Conservation (phyloP, 805 yeast species). For the Saccharomycopsis selenospora region DNA sequence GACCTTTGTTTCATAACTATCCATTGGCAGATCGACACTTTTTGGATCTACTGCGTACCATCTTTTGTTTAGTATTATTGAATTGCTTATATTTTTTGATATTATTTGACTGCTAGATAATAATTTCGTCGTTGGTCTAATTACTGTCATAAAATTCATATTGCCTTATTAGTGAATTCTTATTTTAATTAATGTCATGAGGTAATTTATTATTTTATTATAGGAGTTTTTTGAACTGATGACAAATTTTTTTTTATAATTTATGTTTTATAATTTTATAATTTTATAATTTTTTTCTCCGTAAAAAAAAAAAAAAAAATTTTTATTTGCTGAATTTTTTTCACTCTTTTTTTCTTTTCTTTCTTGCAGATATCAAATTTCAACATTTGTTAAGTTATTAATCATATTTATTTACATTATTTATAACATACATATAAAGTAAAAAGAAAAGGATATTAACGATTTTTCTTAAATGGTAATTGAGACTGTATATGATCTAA, state of each 20-base stretch:
- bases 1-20: slow-evolving; percentile 16
- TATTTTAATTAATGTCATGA: no score
- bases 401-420: no score
- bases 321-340: not conserved
- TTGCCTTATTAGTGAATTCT: not conserved
- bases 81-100: not conserved
- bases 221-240: no score
- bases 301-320: slow-evolving; percentile 1
- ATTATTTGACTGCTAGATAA: slow-evolving; percentile 23
- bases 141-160: not conserved
- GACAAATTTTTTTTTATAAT: no score
- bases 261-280: not conserved
- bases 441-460: no score
- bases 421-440: no score
- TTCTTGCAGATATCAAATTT: not conserved
- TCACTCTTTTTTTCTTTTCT: not conserved
- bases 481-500: no score
- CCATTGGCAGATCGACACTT: slow-evolving; percentile 15
- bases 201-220: no score
- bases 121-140: no score
- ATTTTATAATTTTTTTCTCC: not conserved
- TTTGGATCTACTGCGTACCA: slow-evolving; percentile 15
- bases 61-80: slow-evolving; percentile 8
- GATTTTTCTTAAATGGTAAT: no score
- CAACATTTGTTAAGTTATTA: not conserved